Evolutionary conservation across 345 rosid species (phyloP).

Genomic region (Salix exigua): DNA sequence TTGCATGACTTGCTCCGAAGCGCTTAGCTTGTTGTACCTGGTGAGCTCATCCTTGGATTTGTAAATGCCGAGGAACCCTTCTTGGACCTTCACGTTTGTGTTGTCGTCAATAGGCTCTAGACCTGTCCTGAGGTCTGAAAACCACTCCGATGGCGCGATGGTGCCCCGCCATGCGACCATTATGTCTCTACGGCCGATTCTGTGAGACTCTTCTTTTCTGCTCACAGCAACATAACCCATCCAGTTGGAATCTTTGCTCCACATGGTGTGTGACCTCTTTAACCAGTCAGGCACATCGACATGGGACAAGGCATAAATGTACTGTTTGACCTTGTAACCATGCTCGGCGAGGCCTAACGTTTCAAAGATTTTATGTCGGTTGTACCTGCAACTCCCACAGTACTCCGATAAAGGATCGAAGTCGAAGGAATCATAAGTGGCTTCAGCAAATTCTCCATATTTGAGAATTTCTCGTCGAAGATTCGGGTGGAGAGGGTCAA

Average conservation of each 20-base stretch:
- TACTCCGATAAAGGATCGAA: constrained; percentile 56
- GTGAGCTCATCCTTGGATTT: constrained; percentile 48
- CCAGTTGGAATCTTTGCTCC: constrained; percentile 81
- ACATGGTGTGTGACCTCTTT: constrained; percentile 33
- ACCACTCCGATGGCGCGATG: constrained; percentile 65
- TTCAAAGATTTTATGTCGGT: constrained; percentile 45
- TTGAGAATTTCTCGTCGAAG: constrained; percentile 52
- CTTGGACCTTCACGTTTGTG: constrained; percentile 43
- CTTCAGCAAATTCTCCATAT: constrained; percentile 55
- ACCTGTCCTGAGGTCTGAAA: constrained; percentile 40
- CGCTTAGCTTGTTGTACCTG: constrained; percentile 49
- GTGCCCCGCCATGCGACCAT: constrained; percentile 69
- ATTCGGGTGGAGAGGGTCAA: constrained; percentile 53
- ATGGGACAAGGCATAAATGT: constrained; percentile 63
- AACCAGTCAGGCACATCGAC: constrained; percentile 62
- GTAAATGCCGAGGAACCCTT: constrained; percentile 51
- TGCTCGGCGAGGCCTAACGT: constrained; percentile 44
- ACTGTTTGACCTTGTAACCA: constrained; percentile 50
- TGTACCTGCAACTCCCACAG: constrained; percentile 60
- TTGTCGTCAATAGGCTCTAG: constrained; percentile 34
- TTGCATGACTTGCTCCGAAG: constrained; percentile 56
- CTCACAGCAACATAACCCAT: constrained; percentile 62
- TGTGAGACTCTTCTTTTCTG: constrained; percentile 32
- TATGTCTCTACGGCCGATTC: constrained; percentile 59
- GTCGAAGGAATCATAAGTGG: constrained; percentile 59